Evolutionary conservation across 768 basidiomycete species (phyloP), one percentile per base, ranked within the genome.

Genomic region (Lactarius deliciosus): DNA sequence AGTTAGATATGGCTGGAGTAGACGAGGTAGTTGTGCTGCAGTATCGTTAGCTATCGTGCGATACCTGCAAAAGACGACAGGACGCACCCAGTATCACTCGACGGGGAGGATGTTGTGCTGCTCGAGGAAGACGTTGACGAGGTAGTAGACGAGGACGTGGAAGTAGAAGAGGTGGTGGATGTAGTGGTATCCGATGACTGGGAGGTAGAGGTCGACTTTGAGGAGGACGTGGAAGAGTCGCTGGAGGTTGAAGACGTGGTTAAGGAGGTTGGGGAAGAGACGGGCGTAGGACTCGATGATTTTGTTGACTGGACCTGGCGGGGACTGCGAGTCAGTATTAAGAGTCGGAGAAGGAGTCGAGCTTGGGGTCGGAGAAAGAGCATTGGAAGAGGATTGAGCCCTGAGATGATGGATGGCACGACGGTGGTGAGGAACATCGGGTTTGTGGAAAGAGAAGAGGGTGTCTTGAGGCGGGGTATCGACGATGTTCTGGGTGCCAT

Each of bases 391-490:
- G 25, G 25, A 22, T 5, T 3, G 8, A 8, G 62, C 64, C 38
- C 64, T 65, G 16, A 28, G 57, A 38, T 55, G 57, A 25, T 45
- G 67, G 30, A 64, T 11, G 13, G 32, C 34, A 34, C 68, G 64
- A 25, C 36, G 64, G 28, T 62, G 40, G 22, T 16, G 53, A 2
- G 60, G 11, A 43, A n/a, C 10, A 43, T 43, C 25, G 38, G 40
- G 55, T 5, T 38, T 66, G 36, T 30, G 30, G 65, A 63, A 60
- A 20, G 47, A 22, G 32, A 58, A 54, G 9, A 16, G 32, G 34
- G 59, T 11, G 13, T 61, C 57, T 25, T 32, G 55, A 56, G 54
- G 40, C 40, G 38, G 34, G 66, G 58, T 64, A 59, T 67, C 57
- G 1, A 47, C 28, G 57, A 50, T 22, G 47, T 59, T 64, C 45